These are phyloP conservation scores for Ogataea methanolica DNA, from an alignment of 805 yeast species.

Conservation along the genomic window DNA sequence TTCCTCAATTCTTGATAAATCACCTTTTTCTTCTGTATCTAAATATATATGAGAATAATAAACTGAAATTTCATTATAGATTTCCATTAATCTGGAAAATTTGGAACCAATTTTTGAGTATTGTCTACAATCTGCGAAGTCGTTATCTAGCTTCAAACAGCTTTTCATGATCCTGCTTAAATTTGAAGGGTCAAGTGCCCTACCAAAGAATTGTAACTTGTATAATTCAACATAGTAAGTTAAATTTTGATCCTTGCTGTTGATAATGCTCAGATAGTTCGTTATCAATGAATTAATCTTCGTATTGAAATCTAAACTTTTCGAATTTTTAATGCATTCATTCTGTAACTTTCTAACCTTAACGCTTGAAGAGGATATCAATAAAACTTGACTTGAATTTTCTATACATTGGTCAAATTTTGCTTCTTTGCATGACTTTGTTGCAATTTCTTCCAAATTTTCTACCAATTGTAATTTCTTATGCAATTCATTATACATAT, in stretches of 20 bases:
- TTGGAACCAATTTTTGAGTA: slow-evolving; percentile 50
- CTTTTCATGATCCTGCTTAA: slow-evolving; percentile 30
- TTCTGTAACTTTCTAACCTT: slow-evolving; percentile 32
- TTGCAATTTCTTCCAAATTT: neutral
- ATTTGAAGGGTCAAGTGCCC: slow-evolving; percentile 10
- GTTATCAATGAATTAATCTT: slow-evolving; percentile 19
- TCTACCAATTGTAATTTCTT: slow-evolving; percentile 2
- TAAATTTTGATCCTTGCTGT: slow-evolving; percentile 15
- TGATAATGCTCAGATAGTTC: slow-evolving; percentile 22
- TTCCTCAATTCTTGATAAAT: slow-evolving; percentile 24
- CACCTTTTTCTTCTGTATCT: slow-evolving; percentile 27
- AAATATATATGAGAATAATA: slow-evolving; percentile 34
- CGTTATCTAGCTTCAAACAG: slow-evolving; percentile 78
- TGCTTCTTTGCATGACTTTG: slow-evolving; percentile 5
- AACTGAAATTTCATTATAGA: slow-evolving; percentile 41
- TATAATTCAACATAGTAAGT: slow-evolving; percentile 22
- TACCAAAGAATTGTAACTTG: slow-evolving; percentile 26
- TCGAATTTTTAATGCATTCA: slow-evolving; percentile 19
- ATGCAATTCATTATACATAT: slow-evolving; percentile 1
- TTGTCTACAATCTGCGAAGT: slow-evolving; percentile 52
- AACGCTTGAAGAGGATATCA: slow-evolving; percentile 41
- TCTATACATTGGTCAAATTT: slow-evolving; percentile 27
- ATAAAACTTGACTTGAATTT: slow-evolving; percentile 30
- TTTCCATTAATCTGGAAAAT: slow-evolving; percentile 35
- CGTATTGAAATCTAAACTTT: slow-evolving; percentile 10